These are phyloP conservation scores for Pterocarpus santalinus DNA, from an alignment of 306 rosid species.

Conservation along the genomic window DNA sequence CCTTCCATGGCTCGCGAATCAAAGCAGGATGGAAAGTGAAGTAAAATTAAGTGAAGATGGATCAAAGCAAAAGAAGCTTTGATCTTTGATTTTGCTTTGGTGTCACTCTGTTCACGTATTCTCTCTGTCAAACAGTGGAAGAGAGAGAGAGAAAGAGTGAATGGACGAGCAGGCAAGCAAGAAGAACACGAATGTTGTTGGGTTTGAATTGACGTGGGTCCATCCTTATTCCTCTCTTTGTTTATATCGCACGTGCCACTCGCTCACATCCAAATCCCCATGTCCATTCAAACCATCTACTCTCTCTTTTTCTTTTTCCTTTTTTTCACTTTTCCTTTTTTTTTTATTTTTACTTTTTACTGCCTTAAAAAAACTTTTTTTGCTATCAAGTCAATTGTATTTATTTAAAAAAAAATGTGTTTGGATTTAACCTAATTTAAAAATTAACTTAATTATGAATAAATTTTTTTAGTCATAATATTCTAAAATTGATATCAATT, in stretches of 20 bases:
- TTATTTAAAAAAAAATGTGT: too few species aligned
- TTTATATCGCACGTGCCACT: background rate
- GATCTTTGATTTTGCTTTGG: background rate
- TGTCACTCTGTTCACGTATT: background rate
- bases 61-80: background rate
- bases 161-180: background rate
- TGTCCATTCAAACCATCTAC: background rate
- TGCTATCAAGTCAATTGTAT: too few species aligned
- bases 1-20: constrained; percentile 29
- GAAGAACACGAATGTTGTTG: background rate
- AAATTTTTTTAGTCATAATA: too few species aligned
- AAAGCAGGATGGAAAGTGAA: constrained; percentile 10
- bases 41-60: background rate
- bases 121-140: background rate
- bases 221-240: background rate
- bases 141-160: background rate
- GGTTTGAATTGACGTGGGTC: background rate
- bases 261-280: background rate
- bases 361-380: too few species aligned
- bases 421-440: too few species aligned
- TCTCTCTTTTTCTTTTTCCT: background rate
- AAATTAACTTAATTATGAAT: too few species aligned
- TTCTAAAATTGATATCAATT: too few species aligned
- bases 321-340: background rate
- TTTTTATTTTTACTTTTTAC: too few species aligned